Base-by-base conservation (phyloP, 2,329 filamentous ascomycete genomes). In the Graphiopsis chlorocephala region DNA sequence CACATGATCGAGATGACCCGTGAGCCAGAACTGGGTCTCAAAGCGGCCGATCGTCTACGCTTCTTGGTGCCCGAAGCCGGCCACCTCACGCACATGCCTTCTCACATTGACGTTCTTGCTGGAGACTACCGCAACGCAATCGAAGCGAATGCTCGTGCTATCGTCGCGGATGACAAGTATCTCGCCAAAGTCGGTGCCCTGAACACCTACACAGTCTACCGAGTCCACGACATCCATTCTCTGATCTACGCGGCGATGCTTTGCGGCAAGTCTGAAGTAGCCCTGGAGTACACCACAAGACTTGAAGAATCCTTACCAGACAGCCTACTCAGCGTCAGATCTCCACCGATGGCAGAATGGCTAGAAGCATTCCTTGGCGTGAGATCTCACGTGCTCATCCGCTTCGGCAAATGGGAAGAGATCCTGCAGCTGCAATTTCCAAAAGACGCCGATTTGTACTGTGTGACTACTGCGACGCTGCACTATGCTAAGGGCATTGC, bases 171-270 rank as follows among this genome's bases (percentile, higher is more conserved):
- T 72, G 85, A 90, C 59, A 86, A 85, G 68, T 93, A 85, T 71
- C 80, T 91, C 2, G 75, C 78, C 0, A 79, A 82, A 5, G 80
- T 84, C 8, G 89, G 90, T 0, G 79, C 86, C 0, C 74, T 86
- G 66, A 90, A 90, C 73, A 93, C 93, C 73, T 94, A 93, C 77
- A 89, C 88, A 0, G 82, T 93, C 5, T 94, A 93, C 73, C 85
- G 90, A 15, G 84, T 85, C 58, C 91, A 94, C 73, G 82, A 93
- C 72, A 88, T 88, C 70, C 90, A 93, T 72, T 92, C 91, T 68
- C 83, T 86, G 2, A 84, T 93, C 58, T 93, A 93, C 72, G 88
- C 88, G 0, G 90, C 90, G 64, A 91, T 93, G 90, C 90, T 93
- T 68, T 85, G 89, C 0, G 91, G 88, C 0, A 85, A 89, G 72